Conservation (phyloP, 805 yeast genomes). For the Candida quercuum region DNA sequence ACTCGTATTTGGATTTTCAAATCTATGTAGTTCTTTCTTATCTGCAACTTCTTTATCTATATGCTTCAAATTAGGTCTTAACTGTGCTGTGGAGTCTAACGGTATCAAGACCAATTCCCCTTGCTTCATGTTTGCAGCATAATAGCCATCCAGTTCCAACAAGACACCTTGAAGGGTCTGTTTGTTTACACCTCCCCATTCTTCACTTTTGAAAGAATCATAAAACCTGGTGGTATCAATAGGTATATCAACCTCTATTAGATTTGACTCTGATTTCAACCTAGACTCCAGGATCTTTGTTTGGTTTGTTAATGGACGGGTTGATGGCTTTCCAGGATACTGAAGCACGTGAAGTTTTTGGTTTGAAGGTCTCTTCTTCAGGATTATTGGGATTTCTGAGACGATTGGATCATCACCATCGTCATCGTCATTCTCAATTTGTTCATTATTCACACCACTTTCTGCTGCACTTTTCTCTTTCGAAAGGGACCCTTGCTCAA, state of each 20-base stretch:
- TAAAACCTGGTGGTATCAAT: conserved; percentile 62
- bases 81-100: conserved; percentile 62
- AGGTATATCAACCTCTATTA: conserved; percentile 74
- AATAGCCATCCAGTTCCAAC: conserved; percentile 46
- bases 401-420: conserved; percentile 46
- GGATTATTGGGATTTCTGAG: conserved; percentile 52
- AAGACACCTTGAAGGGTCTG: conserved; percentile 74
- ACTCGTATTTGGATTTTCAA: conserved; percentile 30
- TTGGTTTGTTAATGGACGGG: conserved; percentile 31
- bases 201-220: conserved; percentile 55
- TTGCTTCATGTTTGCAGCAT: conserved; percentile 37
- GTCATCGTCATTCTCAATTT: conserved; percentile 22
- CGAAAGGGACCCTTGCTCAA: background rate
- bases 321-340: conserved; percentile 53
- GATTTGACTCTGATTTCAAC: conserved; percentile 55
- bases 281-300: conserved; percentile 35
- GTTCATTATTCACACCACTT: background rate
- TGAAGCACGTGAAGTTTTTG: conserved; percentile 42
- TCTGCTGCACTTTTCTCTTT: background rate
- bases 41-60: conserved; percentile 55
- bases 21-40: conserved; percentile 37
- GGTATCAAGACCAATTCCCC: conserved; percentile 60
- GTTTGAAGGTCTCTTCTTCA: conserved; percentile 27
- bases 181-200: conserved; percentile 55
- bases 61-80: conserved; percentile 78